phyloP scores from a whole-genome alignment of 2,329 filamentous ascomycete genomes.

The Alternaria sp. region DNA sequence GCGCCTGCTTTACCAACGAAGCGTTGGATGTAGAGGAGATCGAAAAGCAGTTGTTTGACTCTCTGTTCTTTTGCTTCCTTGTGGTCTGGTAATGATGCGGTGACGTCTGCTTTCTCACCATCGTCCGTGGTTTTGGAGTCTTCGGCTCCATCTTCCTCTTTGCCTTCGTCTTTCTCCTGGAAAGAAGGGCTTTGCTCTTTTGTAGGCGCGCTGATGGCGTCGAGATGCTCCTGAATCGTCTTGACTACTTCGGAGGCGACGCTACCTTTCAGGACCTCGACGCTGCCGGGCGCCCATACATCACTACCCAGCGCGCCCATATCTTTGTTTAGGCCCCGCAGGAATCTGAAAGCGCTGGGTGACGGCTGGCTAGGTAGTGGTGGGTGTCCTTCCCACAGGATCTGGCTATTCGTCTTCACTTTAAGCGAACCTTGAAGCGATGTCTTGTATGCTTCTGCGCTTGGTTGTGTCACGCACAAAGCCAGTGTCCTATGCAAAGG shows the following conservation, averaged over 20 bases:
- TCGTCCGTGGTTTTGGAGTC: constrained; percentile 1
- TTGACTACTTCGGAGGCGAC: constrained; percentile 60
- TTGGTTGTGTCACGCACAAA: constrained; percentile 56
- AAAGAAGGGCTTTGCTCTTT: constrained; percentile 9
- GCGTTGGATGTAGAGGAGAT: constrained; percentile 51
- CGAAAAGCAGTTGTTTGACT: constrained; percentile 52
- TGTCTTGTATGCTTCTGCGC: constrained; percentile 53
- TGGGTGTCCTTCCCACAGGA: constrained; percentile 81
- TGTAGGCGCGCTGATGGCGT: constrained; percentile 13
- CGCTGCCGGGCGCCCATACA: constrained; percentile 77
- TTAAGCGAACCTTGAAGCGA: constrained; percentile 54
- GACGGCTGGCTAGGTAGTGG: constrained; percentile 80
- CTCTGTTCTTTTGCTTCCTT: constrained; percentile 29
- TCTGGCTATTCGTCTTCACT: constrained; percentile 64
- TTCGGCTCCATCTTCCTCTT: not conserved
- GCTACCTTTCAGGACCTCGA: constrained; percentile 66
- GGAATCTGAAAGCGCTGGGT: constrained; percentile 72
- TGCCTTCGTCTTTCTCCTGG: constrained; percentile 6
- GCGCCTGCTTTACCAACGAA: constrained; percentile 22
- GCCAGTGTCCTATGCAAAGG: constrained; percentile 69
- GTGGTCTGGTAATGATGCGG: constrained; percentile 11
- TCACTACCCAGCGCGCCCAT: constrained; percentile 78
- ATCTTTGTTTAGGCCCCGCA: constrained; percentile 67
- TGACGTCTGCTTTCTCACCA: constrained; percentile 10
- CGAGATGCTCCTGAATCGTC: constrained; percentile 43